Evolutionary conservation across 2,329 filamentous ascomycete genomes (phyloP), one percentile per base, ranked within the genome.

Genomic region (Myriangium duriaei): DNA sequence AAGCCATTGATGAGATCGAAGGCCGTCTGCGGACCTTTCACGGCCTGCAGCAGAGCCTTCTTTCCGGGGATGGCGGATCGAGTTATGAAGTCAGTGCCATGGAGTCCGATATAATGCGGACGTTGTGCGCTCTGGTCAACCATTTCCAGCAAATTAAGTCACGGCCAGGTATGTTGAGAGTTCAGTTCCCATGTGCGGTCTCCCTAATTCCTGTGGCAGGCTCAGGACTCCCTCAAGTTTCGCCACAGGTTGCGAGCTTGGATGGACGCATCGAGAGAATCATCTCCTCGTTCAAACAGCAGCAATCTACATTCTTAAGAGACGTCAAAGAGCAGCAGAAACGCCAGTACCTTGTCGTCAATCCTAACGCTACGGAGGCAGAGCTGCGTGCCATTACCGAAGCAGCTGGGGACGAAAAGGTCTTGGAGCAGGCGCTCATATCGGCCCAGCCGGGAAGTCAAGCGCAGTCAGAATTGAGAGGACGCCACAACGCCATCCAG

Each of bases 311-410:
- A 14, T 94, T 87, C 69, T 75, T 81, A 55, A 81, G 81, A 60
- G 78, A 80, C 48, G 76, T 84, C 19, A 73, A 83, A 56, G 81
- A 85, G 34, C 84, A 92, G 60, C 82, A 92, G 64, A 81, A 78
- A 47, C 75, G 91, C 40, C 86, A 95, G 58, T 94, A 92, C 62
- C 74, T 81, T 42, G 95, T 96, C 55, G 87, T 91, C 40, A 74
- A 77, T 46, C 83, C 86, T 14, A 78, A 92, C 41, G 84, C 84
- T 3, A 72, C 74, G 16, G 82, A 91, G 39, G 67, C 71, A 31
- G 86, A 96, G 58, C 75, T 95, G 17, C 71, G 72, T 42, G 74
- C 79, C 40, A 85, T 83, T 11, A 80, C 87, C 1, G 76, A 88
- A 52, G 76, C 84, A 44, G 75, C 77, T 37, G 49, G 69, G 64